Evolutionary conservation across 345 rosid genomes (phyloP).

Genomic region (Trapa incisa): DNA sequence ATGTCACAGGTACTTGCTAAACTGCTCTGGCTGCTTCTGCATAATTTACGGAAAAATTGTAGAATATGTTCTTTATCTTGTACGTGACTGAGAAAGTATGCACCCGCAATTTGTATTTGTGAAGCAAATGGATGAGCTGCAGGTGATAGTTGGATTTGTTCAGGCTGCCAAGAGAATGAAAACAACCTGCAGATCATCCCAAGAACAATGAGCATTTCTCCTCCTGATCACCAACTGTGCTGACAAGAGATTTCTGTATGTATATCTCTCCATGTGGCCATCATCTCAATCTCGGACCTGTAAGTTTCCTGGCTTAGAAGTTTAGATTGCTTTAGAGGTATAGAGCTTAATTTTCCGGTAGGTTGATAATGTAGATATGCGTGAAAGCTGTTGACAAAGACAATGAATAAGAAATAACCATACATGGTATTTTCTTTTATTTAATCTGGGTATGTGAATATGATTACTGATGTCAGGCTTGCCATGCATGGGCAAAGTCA

Average conservation of each 20-base stretch:
- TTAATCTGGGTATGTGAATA: constrained; percentile 5
- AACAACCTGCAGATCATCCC: constrained; percentile 40
- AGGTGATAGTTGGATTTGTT: constrained; percentile 87
- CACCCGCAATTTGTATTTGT: constrained; percentile 1
- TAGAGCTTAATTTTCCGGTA: constrained; percentile 36
- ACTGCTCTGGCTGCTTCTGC: neutral
- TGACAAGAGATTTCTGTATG: constrained; percentile 9
- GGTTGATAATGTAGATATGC: constrained; percentile 31
- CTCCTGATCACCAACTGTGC: constrained; percentile 1
- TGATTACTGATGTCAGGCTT: neutral
- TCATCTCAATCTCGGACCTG: neutral
- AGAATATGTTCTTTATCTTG: neutral
- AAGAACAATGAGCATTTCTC: constrained; percentile 9
- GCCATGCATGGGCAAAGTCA: neutral
- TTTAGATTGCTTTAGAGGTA: constrained; percentile 17
- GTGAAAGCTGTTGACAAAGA: constrained; percentile 15
- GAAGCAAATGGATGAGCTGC: constrained; percentile 96
- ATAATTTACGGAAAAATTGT: neutral
- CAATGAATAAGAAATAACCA: neutral
- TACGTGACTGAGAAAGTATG: neutral
- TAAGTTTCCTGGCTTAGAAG: constrained; percentile 15
- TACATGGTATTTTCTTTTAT: neutral
- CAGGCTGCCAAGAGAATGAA: constrained; percentile 77
- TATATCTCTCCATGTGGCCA: constrained; percentile 16
- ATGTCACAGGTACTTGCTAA: constrained; percentile 62